A percentile compares a stretch with the other conserved stretches of the same genome.
Evolutionary conservation across 371 early-diverging fungal species (phyloP).

Genomic region (Funneliformis caledonium): DNA sequence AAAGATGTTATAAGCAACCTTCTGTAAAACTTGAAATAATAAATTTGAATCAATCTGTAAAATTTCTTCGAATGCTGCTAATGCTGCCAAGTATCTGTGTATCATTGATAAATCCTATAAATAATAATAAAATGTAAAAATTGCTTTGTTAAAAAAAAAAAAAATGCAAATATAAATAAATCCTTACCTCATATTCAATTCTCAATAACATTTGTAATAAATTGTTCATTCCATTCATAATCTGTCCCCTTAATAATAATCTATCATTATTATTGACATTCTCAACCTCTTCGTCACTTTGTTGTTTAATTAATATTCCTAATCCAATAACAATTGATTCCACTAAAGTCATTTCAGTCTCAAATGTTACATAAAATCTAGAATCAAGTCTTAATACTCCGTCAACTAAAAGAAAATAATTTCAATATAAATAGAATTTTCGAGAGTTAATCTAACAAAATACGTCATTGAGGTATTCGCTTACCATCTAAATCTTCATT

Average conservation of each 20-base stretch:
- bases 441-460: not conserved
- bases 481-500: not conserved
- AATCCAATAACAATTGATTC: constrained; percentile 10
- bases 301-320: constrained; percentile 8
- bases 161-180: not conserved
- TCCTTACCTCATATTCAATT: not conserved
- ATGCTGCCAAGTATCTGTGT: constrained; percentile 1
- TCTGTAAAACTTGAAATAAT: constrained; percentile 20
- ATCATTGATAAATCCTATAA: not conserved
- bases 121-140: not conserved
- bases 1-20: not conserved
- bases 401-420: not conserved
- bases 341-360: constrained; percentile 20
- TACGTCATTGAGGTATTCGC: not conserved
- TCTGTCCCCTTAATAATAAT: not conserved
- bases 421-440: not conserved
- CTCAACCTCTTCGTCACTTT: not conserved
- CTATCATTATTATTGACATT: too few species aligned
- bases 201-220: constrained; percentile 14
- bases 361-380: not conserved
- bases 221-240: constrained; percentile 8
- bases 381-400: constrained; percentile 8
- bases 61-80: not conserved
- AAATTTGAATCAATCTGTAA: not conserved
- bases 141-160: not conserved